A percentile compares a stretch with the other conserved stretches of the same genome.
These are phyloP conservation scores for Scheffersomyces ergatensis DNA, from an alignment of 805 yeast species.

Conservation along the genomic window DNA sequence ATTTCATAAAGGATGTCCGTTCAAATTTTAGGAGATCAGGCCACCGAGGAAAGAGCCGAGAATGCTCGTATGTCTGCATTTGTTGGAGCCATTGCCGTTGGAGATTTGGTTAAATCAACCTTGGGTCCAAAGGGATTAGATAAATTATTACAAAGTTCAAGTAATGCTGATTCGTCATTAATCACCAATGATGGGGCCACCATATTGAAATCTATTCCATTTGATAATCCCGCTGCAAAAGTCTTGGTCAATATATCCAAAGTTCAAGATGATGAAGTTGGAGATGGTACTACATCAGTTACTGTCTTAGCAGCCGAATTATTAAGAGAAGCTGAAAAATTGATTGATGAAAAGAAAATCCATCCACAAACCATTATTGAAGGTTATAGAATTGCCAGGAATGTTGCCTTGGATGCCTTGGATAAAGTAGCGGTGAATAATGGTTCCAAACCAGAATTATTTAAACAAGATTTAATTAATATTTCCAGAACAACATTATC, in stretches of 20 bases:
- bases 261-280: constrained; percentile 97
- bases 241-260: constrained; percentile 91
- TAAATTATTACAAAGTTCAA: constrained; percentile 83
- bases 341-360: constrained; percentile 78
- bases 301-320: constrained; percentile 88
- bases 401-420: constrained; percentile 81
- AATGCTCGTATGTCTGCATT: constrained; percentile 97
- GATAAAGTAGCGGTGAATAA: constrained; percentile 75
- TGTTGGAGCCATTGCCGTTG: constrained; percentile 98
- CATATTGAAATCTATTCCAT: constrained; percentile 86
- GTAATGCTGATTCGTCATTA: constrained; percentile 65
- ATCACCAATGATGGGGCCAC: constrained; percentile 99
- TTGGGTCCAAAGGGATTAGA: constrained; percentile 99
- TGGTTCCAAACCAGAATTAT: constrained; percentile 52
- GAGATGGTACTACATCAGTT: constrained; percentile 97
- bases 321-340: constrained; percentile 88
- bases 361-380: constrained; percentile 98
- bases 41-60: constrained; percentile 95
- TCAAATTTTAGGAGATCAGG: constrained; percentile 95
- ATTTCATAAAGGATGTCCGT: constrained; percentile 64
- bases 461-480: constrained; percentile 73
- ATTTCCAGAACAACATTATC: constrained; percentile 93
- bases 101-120: constrained; percentile 91
- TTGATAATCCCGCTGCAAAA: constrained; percentile 97
- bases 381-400: constrained; percentile 87